These are phyloP conservation scores for Cetraspora pellucida DNA, from an alignment of 192 early-diverging fungal genomes.

Conservation along the genomic window DNA sequence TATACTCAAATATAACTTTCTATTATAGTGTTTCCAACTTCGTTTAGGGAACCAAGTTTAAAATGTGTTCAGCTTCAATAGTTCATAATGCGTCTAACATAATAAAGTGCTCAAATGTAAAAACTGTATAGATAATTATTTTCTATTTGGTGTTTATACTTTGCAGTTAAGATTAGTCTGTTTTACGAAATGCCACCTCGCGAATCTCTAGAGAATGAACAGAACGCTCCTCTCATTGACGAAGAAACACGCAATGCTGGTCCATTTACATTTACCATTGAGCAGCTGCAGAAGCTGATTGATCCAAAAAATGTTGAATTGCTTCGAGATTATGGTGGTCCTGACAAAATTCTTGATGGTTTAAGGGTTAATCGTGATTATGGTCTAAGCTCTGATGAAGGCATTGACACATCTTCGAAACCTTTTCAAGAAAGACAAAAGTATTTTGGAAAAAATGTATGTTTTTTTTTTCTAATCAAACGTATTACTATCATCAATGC, in stretches of 20 bases:
- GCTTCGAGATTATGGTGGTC: constrained; percentile 62
- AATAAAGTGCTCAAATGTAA: no score
- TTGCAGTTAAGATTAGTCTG: background rate
- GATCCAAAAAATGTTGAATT: constrained; percentile 67
- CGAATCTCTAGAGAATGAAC: background rate
- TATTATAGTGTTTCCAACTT: no score
- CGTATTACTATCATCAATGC: no score
- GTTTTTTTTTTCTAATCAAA: background rate
- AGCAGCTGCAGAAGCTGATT: constrained; percentile 59
- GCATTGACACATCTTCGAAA: constrained; percentile 31
- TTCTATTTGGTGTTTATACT: background rate
- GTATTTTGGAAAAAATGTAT: constrained; percentile 50
- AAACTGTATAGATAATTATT: background rate
- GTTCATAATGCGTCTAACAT: no score
- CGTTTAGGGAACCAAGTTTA: no score
- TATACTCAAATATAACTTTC: no score
- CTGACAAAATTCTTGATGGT: constrained; percentile 56
- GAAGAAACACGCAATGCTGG: background rate
- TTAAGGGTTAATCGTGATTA: constrained; percentile 62
- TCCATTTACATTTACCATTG: constrained; percentile 50
- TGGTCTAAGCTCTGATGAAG: constrained; percentile 60
- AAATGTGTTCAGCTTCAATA: no score
- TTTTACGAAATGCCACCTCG: constrained; percentile 10
- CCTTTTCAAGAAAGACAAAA: constrained; percentile 48
- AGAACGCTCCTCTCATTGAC: background rate